Evolutionary conservation across 805 yeast species (phyloP), one percentile per base, ranked within the genome.

Genomic region (Ogataea sp.): DNA sequence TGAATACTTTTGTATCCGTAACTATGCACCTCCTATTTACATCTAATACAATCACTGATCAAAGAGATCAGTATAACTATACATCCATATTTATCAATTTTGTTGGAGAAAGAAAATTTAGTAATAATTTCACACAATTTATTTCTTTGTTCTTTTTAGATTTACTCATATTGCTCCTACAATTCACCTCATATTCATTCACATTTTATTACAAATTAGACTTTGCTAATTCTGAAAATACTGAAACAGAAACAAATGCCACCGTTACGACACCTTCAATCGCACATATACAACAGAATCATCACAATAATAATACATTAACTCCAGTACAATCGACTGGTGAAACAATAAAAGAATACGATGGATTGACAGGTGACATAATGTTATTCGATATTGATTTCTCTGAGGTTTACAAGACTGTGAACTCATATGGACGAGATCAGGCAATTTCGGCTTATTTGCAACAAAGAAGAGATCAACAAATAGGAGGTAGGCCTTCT

Each of bases 351-450:
- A 49, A 48, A 28, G 51, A 48, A 20, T 55, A 49, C 29, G 75
- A 72, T 48, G 78, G 77, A 1, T 68, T 61, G 43, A 66, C 67
- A 32, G 78, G 78, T 0, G 52, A 61, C 21, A 55, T 66, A 1
- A 43, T 51, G 16, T 53, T 68, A 2, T 57, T 64, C 7, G 53
- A 52, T 20, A 51, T 71, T 4, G 59, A 63, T 38, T 68, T 70
- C 8, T 21, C 48, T 6, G 41, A 43, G 4, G 51, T 63, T 2
- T 51, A 55, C 20, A 36, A 51, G 5, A 47, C 43, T n/a, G 47
- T 61, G 7, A 41, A 36, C 21, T 38, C 43, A n/a, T 48, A 53
- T 31, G 43, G 42, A 23, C 40, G 47, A 25, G 41, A 36, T 8
- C 51, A 41, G 5, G 36, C 40, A 16, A 28, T 39, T 6, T 18